These are phyloP conservation scores for Erythrophleum fordii DNA, from an alignment of 306 rosid genomes.

Conservation along the genomic window DNA sequence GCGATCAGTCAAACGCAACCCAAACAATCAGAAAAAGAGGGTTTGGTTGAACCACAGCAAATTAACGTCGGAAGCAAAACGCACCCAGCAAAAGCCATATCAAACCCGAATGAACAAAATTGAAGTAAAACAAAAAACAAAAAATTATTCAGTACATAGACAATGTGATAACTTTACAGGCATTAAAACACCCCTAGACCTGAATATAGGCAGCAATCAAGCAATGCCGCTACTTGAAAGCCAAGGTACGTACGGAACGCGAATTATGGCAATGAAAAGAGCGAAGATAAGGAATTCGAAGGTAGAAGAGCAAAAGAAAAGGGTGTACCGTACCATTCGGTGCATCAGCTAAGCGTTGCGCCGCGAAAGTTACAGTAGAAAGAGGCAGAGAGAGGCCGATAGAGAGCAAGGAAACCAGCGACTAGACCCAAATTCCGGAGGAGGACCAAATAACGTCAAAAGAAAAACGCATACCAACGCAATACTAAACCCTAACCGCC, in stretches of 20 bases:
- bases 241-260: neutral
- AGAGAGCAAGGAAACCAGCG: conserved; percentile 1
- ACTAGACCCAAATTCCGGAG: conserved; percentile 1
- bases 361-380: neutral
- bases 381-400: neutral
- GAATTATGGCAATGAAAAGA: neutral
- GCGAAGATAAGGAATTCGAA: neutral
- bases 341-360: neutral
- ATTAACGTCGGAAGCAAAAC: neutral
- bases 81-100: neutral
- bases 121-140: no score
- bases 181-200: neutral
- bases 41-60: neutral
- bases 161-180: neutral
- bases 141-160: neutral
- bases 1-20: neutral
- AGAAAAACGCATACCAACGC: neutral
- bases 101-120: neutral
- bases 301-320: neutral
- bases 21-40: neutral
- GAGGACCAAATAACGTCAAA: neutral
- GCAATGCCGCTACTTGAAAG: neutral
- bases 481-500: conserved; percentile 57
- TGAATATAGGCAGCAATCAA: neutral
- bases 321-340: neutral